These are phyloP conservation scores for Diaporthe citrichinensis DNA, from an alignment of 2,329 filamentous ascomycete species.

Conservation along the genomic window DNA sequence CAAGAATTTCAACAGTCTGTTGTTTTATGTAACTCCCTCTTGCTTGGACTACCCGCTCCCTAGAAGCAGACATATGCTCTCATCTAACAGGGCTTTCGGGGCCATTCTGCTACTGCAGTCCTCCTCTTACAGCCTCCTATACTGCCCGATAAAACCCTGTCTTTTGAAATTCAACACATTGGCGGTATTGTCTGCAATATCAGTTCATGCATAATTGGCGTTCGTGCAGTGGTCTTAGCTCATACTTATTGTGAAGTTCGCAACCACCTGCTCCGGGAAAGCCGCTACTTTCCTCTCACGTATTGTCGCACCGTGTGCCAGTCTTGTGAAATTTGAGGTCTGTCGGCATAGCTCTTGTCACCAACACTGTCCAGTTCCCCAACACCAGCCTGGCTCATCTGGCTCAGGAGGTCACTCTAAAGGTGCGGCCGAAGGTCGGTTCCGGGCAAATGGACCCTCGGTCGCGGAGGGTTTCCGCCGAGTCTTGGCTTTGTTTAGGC, in stretches of 20 bases:
- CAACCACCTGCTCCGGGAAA: not conserved
- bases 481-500: not conserved
- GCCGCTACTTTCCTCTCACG: not conserved
- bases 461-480: not conserved
- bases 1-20: not conserved
- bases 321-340: not conserved
- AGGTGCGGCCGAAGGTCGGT: not conserved
- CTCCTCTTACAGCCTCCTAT: too few relatives aligned
- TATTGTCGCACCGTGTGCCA: not conserved
- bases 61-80: not conserved
- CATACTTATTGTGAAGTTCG: not conserved
- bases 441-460: not conserved
- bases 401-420: not conserved
- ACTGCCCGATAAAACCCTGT: not conserved
- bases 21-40: not conserved
- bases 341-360: not conserved
- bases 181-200: not conserved
- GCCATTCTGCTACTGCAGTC: not conserved
- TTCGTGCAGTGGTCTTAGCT: not conserved
- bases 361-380: too few relatives aligned
- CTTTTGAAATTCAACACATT: not conserved
- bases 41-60: not conserved
- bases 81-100: not conserved
- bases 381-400: not conserved
- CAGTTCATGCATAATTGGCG: not conserved